Conservation (phyloP, 148 eudicot genomes). For the Vaccinium macrocarpon region DNA sequence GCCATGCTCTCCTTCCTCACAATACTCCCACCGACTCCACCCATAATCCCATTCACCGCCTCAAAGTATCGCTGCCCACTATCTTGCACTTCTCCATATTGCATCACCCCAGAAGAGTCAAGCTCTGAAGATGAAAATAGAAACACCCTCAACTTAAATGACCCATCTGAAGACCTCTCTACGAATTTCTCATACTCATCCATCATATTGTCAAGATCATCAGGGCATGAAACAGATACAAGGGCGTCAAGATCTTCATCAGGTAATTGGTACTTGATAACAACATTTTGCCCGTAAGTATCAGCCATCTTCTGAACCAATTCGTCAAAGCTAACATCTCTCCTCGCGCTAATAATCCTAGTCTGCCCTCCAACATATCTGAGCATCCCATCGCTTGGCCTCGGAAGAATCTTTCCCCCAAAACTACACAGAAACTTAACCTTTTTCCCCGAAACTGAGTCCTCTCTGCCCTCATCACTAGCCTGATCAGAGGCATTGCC, state of each 20-base stretch:
- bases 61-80: slow-evolving; percentile 73
- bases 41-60: slow-evolving; percentile 77
- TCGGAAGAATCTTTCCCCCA: slow-evolving; percentile 88
- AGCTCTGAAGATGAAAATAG: slow-evolving; percentile 67
- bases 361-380: slow-evolving; percentile 97
- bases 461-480: slow-evolving; percentile 65
- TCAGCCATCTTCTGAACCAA: slow-evolving; percentile 74
- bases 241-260: slow-evolving; percentile 96
- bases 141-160: slow-evolving; percentile 80
- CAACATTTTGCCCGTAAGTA: slow-evolving; percentile 49
- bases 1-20: slow-evolving; percentile 65
- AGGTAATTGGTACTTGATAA: slow-evolving; percentile 85
- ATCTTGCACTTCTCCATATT: slow-evolving; percentile 57
- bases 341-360: slow-evolving; percentile 68
- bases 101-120: slow-evolving; percentile 50
- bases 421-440: slow-evolving; percentile 89
- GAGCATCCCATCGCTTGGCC: slow-evolving; percentile 79
- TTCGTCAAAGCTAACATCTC: slow-evolving; percentile 57
- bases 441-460: slow-evolving; percentile 62
- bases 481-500: slow-evolving; percentile 47
- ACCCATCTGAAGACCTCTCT: slow-evolving; percentile 72
- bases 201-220: slow-evolving; percentile 97
- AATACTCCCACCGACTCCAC: slow-evolving; percentile 42
- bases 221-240: slow-evolving; percentile 76
- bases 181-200: slow-evolving; percentile 82